phyloP scores from a whole-genome alignment of 1,284 basidiomycete genomes.

The Rhodofomes roseus region DNA sequence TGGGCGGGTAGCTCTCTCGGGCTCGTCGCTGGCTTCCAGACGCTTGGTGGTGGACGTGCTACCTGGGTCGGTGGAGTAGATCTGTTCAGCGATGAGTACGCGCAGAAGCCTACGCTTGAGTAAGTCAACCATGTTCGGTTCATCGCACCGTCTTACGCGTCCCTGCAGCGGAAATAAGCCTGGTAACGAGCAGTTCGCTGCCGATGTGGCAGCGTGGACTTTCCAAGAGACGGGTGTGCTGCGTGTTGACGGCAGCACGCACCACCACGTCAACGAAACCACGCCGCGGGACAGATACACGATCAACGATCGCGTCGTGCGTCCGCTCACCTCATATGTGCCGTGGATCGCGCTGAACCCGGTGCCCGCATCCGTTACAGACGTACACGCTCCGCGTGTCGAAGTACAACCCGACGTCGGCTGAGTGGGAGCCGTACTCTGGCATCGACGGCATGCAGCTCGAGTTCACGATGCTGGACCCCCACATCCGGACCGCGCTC shows the following conservation, averaged over 20 bases:
- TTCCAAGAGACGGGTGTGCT: constrained; percentile 88
- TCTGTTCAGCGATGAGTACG: constrained; percentile 72
- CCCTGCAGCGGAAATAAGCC: constrained; percentile 51
- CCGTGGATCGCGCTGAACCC: constrained; percentile 1
- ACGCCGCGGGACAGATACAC: constrained; percentile 71
- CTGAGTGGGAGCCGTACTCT: constrained; percentile 71
- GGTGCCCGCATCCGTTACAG: constrained; percentile 36
- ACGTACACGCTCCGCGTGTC: constrained; percentile 74
- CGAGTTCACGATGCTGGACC: constrained; percentile 98
- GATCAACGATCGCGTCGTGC: constrained; percentile 82
- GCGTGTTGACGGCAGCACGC: constrained; percentile 72
- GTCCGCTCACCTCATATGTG: constrained; percentile 18
- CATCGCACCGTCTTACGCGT: constrained; percentile 2
- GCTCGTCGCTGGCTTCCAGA: constrained; percentile 89
- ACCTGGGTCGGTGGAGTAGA: constrained; percentile 83
- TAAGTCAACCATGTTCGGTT: constrained; percentile 31
- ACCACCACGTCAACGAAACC: constrained; percentile 66
- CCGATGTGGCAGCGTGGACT: constrained; percentile 82
- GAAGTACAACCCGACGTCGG: constrained; percentile 50
- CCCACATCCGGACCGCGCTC: constrained; percentile 80
- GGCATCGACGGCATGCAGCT: constrained; percentile 80
- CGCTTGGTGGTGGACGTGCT: constrained; percentile 72
- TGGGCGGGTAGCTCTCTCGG: constrained; percentile 77
- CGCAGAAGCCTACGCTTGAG: constrained; percentile 59
- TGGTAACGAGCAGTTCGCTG: constrained; percentile 73